A percentile compares a stretch with the other conserved stretches of the same genome.
phyloP scores from a whole-genome alignment of 768 basidiomycete genomes.

The Nidularia pulvinata region DNA sequence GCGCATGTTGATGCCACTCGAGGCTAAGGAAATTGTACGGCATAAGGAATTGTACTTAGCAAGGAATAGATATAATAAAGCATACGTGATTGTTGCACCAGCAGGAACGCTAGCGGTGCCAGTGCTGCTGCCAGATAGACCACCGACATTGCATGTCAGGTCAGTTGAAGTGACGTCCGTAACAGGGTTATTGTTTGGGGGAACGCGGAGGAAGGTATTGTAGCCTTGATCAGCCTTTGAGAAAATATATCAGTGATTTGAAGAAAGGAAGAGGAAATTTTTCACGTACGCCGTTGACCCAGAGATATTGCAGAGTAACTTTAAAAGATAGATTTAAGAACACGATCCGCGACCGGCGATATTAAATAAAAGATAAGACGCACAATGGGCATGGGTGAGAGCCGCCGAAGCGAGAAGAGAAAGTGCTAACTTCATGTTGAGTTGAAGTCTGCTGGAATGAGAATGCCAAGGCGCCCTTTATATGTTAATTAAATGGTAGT shows the following conservation, averaged over 20 bases:
- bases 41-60: not conserved
- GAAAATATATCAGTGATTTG: not conserved
- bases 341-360: not conserved
- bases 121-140: slow-evolving; percentile 35
- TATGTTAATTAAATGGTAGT: no score
- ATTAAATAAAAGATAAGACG: not conserved
- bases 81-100: slow-evolving; percentile 38
- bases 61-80: not conserved
- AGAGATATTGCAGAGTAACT: slow-evolving; percentile 50
- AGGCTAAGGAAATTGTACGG: slow-evolving; percentile 21
- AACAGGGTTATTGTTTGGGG: slow-evolving; percentile 54
- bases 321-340: not conserved
- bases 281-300: slow-evolving; percentile 39
- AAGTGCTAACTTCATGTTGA: slow-evolving; percentile 39
- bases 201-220: slow-evolving; percentile 42
- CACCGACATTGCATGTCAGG: slow-evolving; percentile 51
- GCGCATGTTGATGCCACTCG: slow-evolving; percentile 55
- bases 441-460: no score
- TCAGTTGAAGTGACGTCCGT: slow-evolving; percentile 53
- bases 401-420: slow-evolving; percentile 30
- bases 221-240: slow-evolving; percentile 40
- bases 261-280: not conserved
- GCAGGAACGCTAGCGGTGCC: slow-evolving; percentile 37
- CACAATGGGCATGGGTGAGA: slow-evolving; percentile 35
- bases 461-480: no score